phyloP scores from a whole-genome alignment of 352 stramenopile species.

The Peronospora tabacina region DNA sequence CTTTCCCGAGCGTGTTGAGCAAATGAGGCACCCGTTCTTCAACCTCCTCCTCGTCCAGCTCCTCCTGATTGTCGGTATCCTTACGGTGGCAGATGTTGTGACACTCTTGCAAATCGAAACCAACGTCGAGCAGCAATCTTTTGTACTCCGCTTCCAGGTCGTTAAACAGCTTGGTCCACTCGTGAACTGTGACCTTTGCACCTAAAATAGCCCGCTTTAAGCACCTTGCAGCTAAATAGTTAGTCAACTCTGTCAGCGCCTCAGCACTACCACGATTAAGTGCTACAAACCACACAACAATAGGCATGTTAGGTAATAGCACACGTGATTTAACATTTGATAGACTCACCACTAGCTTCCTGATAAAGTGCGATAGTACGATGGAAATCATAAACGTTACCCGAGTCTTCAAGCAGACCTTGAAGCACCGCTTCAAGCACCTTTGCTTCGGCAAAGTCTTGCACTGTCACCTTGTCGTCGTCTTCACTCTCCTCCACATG shows the following conservation, averaged over 20 bases:
- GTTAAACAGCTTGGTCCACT: conserved; percentile 41
- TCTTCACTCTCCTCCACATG: conserved; percentile 12
- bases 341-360: conserved; percentile 34
- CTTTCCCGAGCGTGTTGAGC: conserved; percentile 57
- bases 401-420: conserved; percentile 13
- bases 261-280: conserved; percentile 52
- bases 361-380: conserved; percentile 53
- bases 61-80: conserved; percentile 47
- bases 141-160: conserved; percentile 41
- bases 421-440: conserved; percentile 58
- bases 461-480: conserved; percentile 37
- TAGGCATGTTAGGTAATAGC: neutral
- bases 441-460: conserved; percentile 40
- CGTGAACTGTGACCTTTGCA: conserved; percentile 1
- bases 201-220: conserved; percentile 17
- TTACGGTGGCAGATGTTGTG: conserved; percentile 60
- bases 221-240: conserved; percentile 49
- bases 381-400: conserved; percentile 29
- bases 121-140: conserved; percentile 28
- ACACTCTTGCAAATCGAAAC: conserved; percentile 52
- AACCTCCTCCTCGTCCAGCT: conserved; percentile 54
- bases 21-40: conserved; percentile 58
- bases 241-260: conserved; percentile 66
- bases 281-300: conserved; percentile 21
- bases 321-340: neutral